Conservation (phyloP, 225 moss, liverwort and hornwort species). For the Ulota crispa region DNA sequence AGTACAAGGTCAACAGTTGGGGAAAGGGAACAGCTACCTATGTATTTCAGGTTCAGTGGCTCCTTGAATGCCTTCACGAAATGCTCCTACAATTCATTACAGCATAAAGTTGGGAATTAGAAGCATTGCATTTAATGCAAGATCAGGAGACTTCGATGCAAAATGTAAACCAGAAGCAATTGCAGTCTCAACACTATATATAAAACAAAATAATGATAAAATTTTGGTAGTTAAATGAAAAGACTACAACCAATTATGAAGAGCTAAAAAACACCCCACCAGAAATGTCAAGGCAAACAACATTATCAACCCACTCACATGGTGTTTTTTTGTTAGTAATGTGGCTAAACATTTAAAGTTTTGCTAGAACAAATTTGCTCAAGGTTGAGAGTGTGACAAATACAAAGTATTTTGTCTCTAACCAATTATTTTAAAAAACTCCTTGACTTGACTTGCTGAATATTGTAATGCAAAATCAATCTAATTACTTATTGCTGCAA, state of each 20-base stretch:
- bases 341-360: neutral
- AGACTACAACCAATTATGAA: neutral
- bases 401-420: neutral
- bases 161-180: neutral
- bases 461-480: neutral
- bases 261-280: slow-evolving; percentile 16
- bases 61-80: slow-evolving; percentile 52
- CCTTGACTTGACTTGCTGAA: neutral
- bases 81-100: slow-evolving; percentile 47
- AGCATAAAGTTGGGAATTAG: neutral
- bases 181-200: neutral
- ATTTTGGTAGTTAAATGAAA: neutral
- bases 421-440: neutral
- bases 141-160: neutral
- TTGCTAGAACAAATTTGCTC: neutral
- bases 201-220: neutral
- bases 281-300: neutral
- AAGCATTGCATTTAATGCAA: neutral
- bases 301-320: neutral
- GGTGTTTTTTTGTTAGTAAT: neutral
- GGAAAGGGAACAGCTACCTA: slow-evolving; percentile 27
- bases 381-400: neutral
- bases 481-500: neutral
- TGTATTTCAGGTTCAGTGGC: slow-evolving; percentile 62
- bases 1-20: neutral